Evolutionary conservation across 1,139 yeast species (phyloP).

Genomic region (Kluyveromyces marxianus): DNA sequence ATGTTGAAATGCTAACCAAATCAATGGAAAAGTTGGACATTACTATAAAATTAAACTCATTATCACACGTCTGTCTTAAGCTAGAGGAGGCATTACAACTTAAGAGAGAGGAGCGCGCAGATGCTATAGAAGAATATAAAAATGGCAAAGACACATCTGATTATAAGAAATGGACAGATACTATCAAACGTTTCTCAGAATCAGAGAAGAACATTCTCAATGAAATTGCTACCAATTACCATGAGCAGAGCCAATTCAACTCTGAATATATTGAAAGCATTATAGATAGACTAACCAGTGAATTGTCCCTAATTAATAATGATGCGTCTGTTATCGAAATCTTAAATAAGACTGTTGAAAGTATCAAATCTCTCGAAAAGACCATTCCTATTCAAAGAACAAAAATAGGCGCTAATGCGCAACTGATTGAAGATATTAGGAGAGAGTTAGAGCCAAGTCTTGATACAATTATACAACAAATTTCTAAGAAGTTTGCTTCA

Average conservation of each 20-base stretch:
- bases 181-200: slow-evolving; percentile 36
- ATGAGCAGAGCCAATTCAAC: slow-evolving; percentile 37
- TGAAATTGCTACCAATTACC: slow-evolving; percentile 39
- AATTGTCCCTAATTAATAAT: slow-evolving; percentile 31
- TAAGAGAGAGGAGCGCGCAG: slow-evolving; percentile 31
- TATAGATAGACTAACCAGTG: slow-evolving; percentile 33
- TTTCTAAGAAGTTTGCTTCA: slow-evolving; percentile 56
- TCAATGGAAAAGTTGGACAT: slow-evolving; percentile 3
- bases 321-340: slow-evolving; percentile 37
- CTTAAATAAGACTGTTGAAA: slow-evolving; percentile 31
- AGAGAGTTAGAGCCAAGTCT: slow-evolving; percentile 55
- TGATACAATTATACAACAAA: slow-evolving; percentile 40
- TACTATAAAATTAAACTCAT: slow-evolving; percentile 4
- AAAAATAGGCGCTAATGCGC: slow-evolving; percentile 28
- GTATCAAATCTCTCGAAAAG: slow-evolving; percentile 18
- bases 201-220: slow-evolving; percentile 40
- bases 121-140: slow-evolving; percentile 28
- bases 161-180: slow-evolving; percentile 36
- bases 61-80: slow-evolving; percentile 1
- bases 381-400: slow-evolving; percentile 27
- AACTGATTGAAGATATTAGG: slow-evolving; percentile 37
- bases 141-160: slow-evolving; percentile 41
- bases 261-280: slow-evolving; percentile 32
- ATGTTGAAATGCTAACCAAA: slow-evolving; percentile 2
- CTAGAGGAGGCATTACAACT: slow-evolving; percentile 30